Evolutionary conservation across 768 basidiomycete genomes (phyloP).

Genomic region (Lentinula lateritia): DNA sequence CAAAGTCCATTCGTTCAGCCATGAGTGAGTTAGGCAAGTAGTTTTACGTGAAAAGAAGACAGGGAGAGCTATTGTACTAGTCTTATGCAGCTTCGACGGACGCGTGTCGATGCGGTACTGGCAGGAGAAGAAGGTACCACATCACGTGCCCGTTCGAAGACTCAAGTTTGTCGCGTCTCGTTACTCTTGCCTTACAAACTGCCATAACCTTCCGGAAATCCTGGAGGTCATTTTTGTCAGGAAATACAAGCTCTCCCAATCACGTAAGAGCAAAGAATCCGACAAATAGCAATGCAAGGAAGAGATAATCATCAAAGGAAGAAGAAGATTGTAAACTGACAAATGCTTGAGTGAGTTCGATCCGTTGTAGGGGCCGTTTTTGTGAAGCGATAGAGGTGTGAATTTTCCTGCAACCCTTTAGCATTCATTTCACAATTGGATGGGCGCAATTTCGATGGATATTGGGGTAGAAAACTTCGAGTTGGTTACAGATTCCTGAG

Average conservation of each 20-base stretch:
- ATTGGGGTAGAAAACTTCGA: not conserved
- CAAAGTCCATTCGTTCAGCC: not conserved
- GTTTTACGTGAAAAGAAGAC: no score
- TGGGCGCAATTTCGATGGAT: not conserved
- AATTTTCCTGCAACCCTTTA: not conserved
- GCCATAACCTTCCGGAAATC: no score
- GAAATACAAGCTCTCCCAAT: no score
- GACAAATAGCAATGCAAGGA: no score
- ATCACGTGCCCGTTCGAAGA: constrained; percentile 8
- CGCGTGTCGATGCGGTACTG: not conserved
- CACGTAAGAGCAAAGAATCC: no score
- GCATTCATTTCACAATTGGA: not conserved
- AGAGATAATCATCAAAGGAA: no score
- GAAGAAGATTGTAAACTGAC: no score
- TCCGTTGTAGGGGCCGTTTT: not conserved
- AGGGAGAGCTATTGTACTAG: no score
- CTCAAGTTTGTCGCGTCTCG: not conserved
- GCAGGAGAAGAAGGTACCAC: not conserved
- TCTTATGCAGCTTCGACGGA: not conserved
- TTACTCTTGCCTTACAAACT: no score
- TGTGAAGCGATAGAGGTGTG: not conserved
- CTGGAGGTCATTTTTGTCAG: no score
- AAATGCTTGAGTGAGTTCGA: no score
- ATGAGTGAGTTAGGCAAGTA: not conserved
- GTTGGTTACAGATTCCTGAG: not conserved